Percentiles rank a stretch among this genome's conserved stretches.
Conservation (phyloP, 1,284 basidiomycete genomes). For the Phaffia rhodozyma region DNA sequence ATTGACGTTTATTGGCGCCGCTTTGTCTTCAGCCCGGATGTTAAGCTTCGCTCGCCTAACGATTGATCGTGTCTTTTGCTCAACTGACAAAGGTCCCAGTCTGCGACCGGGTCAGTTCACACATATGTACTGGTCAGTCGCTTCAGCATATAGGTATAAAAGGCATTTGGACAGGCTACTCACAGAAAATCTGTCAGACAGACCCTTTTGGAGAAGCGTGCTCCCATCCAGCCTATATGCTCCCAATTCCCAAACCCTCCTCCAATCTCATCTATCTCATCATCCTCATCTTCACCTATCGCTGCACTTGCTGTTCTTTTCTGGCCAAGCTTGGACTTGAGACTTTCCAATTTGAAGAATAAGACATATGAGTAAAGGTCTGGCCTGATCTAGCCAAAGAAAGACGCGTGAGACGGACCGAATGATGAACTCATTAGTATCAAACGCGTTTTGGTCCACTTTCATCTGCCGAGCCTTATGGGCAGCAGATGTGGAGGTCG, state of each 20-base stretch:
- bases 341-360: not conserved
- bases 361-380: too few species aligned
- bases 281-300: slow-evolving; percentile 37
- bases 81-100: slow-evolving; percentile 63
- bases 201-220: slow-evolving; percentile 59
- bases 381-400: not conserved
- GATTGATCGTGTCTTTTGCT: slow-evolving; percentile 54
- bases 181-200: slow-evolving; percentile 70
- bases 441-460: slow-evolving; percentile 65
- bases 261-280: slow-evolving; percentile 25
- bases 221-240: slow-evolving; percentile 55
- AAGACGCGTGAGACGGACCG: slow-evolving; percentile 47
- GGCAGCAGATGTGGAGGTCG: slow-evolving; percentile 55
- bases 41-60: slow-evolving; percentile 56
- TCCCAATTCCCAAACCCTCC: slow-evolving; percentile 52
- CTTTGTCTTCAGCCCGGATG: not conserved
- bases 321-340: slow-evolving; percentile 30
- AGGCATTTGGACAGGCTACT: slow-evolving; percentile 24
- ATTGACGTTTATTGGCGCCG: slow-evolving; percentile 44
- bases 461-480: slow-evolving; percentile 76
- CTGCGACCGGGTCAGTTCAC: slow-evolving; percentile 34
- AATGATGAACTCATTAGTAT: slow-evolving; percentile 66
- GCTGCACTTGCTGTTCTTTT: slow-evolving; percentile 32
- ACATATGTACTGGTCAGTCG: not conserved
- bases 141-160: not conserved